phyloP scores from a whole-genome alignment of 768 basidiomycete genomes.

The Xanthoconium purpureum region DNA sequence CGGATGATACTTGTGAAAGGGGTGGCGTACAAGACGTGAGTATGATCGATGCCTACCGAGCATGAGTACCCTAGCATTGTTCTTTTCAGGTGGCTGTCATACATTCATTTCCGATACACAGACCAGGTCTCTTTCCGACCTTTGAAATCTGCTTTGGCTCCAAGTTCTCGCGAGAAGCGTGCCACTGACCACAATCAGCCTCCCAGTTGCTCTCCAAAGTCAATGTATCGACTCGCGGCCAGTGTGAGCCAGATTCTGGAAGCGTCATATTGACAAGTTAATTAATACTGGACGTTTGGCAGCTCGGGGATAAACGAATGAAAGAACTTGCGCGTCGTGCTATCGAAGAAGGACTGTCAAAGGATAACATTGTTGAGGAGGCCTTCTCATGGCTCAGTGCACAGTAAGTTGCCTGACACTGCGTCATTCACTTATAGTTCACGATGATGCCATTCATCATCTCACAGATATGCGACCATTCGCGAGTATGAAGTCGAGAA shows the following conservation, averaged over 20 bases:
- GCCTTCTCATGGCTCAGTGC: slow-evolving; percentile 32
- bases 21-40: slow-evolving; percentile 29
- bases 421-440: neutral
- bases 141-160: slow-evolving; percentile 18
- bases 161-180: neutral
- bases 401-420: slow-evolving; percentile 21
- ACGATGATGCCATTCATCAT: neutral
- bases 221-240: slow-evolving; percentile 36
- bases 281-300: neutral
- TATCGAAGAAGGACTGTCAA: slow-evolving; percentile 22
- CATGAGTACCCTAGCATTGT: neutral
- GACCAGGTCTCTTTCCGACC: slow-evolving; percentile 26
- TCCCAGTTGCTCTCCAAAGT: slow-evolving; percentile 34
- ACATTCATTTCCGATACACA: slow-evolving; percentile 31
- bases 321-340: slow-evolving; percentile 24
- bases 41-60: neutral
- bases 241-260: slow-evolving; percentile 14
- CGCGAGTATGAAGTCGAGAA: slow-evolving; percentile 16
- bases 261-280: neutral
- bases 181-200: neutral
- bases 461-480: slow-evolving; percentile 15
- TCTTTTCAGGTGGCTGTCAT: slow-evolving; percentile 24
- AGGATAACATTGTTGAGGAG: slow-evolving; percentile 28
- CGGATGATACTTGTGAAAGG: slow-evolving; percentile 30
- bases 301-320: slow-evolving; percentile 27